Conservation (phyloP, 371 early-diverging fungal species). For the Parasitella parasitica region DNA sequence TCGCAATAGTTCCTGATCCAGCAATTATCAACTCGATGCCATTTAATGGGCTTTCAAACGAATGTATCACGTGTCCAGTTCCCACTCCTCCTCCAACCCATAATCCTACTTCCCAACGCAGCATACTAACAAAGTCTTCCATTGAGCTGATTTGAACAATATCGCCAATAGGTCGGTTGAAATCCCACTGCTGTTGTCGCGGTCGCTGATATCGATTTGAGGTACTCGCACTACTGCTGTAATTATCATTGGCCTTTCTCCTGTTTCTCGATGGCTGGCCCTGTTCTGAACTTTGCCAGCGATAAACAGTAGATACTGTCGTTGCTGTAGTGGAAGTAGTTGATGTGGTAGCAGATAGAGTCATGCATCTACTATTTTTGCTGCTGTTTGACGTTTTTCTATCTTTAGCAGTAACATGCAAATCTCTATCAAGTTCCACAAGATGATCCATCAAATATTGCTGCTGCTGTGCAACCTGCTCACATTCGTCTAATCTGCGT, state of each 20-base stretch:
- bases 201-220: background rate
- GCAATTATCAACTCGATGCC: conserved; percentile 22
- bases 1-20: conserved; percentile 17
- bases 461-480: conserved; percentile 22
- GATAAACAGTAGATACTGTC: conserved; percentile 1
- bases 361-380: background rate
- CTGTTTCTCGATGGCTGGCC: background rate
- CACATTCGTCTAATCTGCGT: conserved; percentile 21
- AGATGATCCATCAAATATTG: conserved; percentile 15
- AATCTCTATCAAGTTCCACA: conserved; percentile 9
- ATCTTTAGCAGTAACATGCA: background rate
- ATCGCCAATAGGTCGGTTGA: background rate
- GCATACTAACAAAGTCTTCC: background rate
- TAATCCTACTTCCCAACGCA: conserved; percentile 17
- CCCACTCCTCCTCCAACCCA: conserved; percentile 28
- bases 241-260: background rate
- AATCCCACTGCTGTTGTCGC: background rate
- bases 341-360: conserved; percentile 1
- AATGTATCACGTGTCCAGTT: conserved; percentile 19
- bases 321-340: background rate
- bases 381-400: background rate
- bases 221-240: background rate
- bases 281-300: conserved; percentile 15
- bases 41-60: conserved; percentile 16
- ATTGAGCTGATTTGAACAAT: background rate